Conservation (phyloP, 345 rosid genomes). For the Xanthoceras sorbifolium region DNA sequence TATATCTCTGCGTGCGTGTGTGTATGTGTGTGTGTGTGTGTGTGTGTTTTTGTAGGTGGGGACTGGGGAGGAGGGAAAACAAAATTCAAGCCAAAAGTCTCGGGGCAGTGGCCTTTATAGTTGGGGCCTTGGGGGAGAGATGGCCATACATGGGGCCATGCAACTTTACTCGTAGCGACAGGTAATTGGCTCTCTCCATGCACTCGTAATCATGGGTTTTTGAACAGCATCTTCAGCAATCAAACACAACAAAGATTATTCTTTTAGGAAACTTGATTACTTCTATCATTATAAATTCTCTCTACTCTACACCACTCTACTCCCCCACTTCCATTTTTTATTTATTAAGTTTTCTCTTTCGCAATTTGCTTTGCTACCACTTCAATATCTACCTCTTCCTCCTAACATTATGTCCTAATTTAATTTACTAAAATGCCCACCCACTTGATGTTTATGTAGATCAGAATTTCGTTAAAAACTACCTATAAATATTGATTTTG, state of each 20-base stretch:
- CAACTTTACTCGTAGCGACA: conserved; percentile 50
- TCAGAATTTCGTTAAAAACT: no score
- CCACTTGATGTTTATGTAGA: not conserved
- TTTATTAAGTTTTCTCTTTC: no score
- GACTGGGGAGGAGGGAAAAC: conserved; percentile 18
- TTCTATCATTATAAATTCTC: conserved; percentile 29
- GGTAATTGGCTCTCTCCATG: conserved; percentile 41
- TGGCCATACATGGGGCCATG: conserved; percentile 29
- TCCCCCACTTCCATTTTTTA: conserved; percentile 13
- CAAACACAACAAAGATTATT: conserved; percentile 34
- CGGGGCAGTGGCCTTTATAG: conserved; percentile 44
- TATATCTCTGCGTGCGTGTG: not conserved
- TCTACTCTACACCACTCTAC: not conserved
- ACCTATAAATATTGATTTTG: no score
- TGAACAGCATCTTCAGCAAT: conserved; percentile 35
- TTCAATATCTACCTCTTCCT: not conserved
- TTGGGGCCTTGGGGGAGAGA: conserved; percentile 16
- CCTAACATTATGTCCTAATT: not conserved
- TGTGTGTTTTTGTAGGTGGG: not conserved
- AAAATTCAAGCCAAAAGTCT: conserved; percentile 49
- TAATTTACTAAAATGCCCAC: not conserved
- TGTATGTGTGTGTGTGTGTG: not conserved
- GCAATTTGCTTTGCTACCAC: not conserved
- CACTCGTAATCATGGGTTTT: conserved; percentile 40
- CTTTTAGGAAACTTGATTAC: conserved; percentile 38